Percentiles rank a stretch among this genome's conserved stretches.
These are phyloP conservation scores for Colletotrichum sp. DNA, from an alignment of 2,329 filamentous ascomycete species.

Conservation along the genomic window DNA sequence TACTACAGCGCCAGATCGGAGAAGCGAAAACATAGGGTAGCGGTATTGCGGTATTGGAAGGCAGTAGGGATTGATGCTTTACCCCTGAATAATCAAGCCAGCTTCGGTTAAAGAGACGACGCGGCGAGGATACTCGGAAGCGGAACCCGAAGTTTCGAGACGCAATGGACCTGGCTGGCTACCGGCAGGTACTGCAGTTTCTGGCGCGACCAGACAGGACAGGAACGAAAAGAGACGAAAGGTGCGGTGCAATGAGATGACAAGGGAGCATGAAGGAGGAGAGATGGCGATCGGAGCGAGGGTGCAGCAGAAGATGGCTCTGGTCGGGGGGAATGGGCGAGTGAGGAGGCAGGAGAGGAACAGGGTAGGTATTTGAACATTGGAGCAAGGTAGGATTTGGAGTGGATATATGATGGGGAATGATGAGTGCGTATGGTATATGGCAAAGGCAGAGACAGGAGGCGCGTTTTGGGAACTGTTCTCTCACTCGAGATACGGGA, in stretches of 20 bases:
- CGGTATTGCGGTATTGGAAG: neutral
- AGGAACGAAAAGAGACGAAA: constrained; percentile 9
- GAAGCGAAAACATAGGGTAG: neutral
- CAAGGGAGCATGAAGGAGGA: constrained; percentile 19
- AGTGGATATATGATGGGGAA: constrained; percentile 37
- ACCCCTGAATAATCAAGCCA: constrained; percentile 41
- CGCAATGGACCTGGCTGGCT: constrained; percentile 19
- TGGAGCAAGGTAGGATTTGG: constrained; percentile 35
- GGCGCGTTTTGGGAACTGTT: constrained; percentile 4
- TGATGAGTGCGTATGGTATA: constrained; percentile 26
- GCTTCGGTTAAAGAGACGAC: constrained; percentile 20
- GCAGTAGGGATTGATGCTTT: constrained; percentile 6
- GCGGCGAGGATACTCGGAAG: constrained; percentile 31
- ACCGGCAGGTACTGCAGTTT: neutral
- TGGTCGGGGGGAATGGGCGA: constrained; percentile 14
- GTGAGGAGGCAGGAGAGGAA: constrained; percentile 29
- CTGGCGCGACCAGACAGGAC: neutral
- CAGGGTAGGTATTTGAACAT: constrained; percentile 40
- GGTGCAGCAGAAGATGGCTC: constrained; percentile 21
- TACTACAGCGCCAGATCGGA: constrained; percentile 24
- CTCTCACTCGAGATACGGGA: neutral
- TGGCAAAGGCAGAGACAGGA: constrained; percentile 8
- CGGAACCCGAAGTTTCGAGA: constrained; percentile 40
- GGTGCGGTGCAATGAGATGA: constrained; percentile 15
- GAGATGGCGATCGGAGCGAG: constrained; percentile 27